Evolutionary conservation across 306 rosid species (phyloP).

Genomic region (Morella rubra): DNA sequence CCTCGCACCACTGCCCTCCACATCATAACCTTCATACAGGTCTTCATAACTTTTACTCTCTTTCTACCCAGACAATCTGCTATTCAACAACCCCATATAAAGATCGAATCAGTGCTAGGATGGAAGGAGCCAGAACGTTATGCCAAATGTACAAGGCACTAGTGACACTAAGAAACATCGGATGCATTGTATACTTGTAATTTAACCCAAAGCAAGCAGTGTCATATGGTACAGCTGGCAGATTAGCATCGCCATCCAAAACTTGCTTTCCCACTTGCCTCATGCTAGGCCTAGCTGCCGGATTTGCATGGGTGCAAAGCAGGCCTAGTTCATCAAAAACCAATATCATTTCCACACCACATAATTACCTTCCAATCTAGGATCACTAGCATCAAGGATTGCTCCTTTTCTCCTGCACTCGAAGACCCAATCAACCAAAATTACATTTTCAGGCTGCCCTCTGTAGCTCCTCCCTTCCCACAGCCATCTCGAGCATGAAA

Average conservation of each 20-base stretch:
- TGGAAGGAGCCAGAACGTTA: not conserved
- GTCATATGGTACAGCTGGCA: slow-evolving; percentile 27
- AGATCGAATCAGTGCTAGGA: not conserved
- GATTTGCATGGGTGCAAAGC: slow-evolving; percentile 49
- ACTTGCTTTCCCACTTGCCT: slow-evolving; percentile 49
- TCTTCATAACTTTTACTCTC: too few relatives aligned
- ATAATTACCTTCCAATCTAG: slow-evolving; percentile 39
- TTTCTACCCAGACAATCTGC: too few relatives aligned
- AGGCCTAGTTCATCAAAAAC: slow-evolving; percentile 62
- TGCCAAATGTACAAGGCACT: not conserved
- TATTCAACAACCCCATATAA: not conserved
- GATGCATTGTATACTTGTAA: not conserved
- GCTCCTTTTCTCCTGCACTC: not conserved
- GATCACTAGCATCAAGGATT: slow-evolving; percentile 43
- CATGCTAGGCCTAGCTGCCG: slow-evolving; percentile 58
- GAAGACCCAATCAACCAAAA: not conserved
- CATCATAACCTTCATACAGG: too few relatives aligned
- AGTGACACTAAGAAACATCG: not conserved
- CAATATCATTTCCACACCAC: slow-evolving; percentile 41
- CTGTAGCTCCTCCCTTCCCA: not conserved
- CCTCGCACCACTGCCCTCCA: too few relatives aligned
- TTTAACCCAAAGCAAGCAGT: not conserved
- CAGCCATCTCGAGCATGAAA: slow-evolving; percentile 3
- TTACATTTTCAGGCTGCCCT: not conserved
- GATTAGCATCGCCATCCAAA: slow-evolving; percentile 39